Base-by-base conservation (phyloP, 805 yeast genomes). In the Metschnikowia colocasiae region DNA sequence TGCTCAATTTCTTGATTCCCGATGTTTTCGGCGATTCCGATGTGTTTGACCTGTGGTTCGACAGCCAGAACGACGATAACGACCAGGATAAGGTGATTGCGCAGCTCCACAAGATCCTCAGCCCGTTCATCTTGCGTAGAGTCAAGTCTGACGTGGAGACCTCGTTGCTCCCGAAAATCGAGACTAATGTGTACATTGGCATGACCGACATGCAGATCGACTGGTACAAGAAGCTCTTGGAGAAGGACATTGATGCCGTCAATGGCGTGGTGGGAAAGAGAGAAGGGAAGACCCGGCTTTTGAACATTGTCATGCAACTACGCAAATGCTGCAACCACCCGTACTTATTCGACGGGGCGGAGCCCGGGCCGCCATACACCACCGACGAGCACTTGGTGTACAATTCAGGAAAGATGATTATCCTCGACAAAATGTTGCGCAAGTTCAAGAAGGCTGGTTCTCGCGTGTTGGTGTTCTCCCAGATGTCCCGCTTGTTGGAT, bases 301-400 rank as follows among this genome's bases (percentile, higher is more conserved):
- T 92, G 48, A 92, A 92, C 61, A 92, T 92, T 58, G 98, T 92
- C 12, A 92, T 92, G 98, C 98, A 92, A 67, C 74, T 92, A 54
- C 78, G 98, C 59, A 92, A 92, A 65, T 92, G 98, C 65, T 92
- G 98, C 64, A 92, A 94, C 63, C 99, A 94, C 67, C 98, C 98
- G 0, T 92, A 94, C 65, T 70, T 92, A 46, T 94, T 94, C 60
- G 98, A 92, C 63, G 98, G 99, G n/a, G 99, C 98, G 1, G 98
- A 91, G 65, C 98, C 97, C 0, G 98, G 98, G 8, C 98, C 98
- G 1, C 98, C 98, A 1, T 92, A 76, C 60, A 92, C 97, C 1
- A 92, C 95, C 1, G 97, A 90, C 65, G 97, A 91, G 64, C 98
- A 92, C 67, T 74, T 92, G 53, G 83, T 91, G n/a, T 83, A 59